These are phyloP conservation scores for Cystobasidiaceae sp. DNA, from an alignment of 1,284 basidiomycete genomes.

Conservation along the genomic window DNA sequence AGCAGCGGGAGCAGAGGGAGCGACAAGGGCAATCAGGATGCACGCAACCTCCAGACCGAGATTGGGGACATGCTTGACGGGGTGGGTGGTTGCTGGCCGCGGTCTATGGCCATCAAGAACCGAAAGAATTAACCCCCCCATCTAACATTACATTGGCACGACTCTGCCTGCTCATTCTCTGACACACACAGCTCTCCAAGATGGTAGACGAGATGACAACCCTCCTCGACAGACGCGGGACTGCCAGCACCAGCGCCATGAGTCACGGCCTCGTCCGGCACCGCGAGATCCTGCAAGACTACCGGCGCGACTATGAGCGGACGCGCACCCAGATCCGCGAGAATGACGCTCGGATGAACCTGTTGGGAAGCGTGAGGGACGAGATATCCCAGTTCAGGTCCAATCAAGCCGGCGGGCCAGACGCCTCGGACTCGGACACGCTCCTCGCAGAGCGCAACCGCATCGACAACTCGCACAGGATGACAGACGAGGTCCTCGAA, in stretches of 20 bases:
- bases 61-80: slow-evolving; percentile 79
- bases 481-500: slow-evolving; percentile 86
- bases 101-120: too few species aligned
- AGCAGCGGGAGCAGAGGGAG: slow-evolving; percentile 25
- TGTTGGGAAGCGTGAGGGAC: slow-evolving; percentile 85
- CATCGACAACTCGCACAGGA: slow-evolving; percentile 86
- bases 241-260: slow-evolving; percentile 75
- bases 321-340: slow-evolving; percentile 79
- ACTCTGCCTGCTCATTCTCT: too few species aligned
- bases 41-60: slow-evolving; percentile 60
- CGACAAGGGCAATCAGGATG: slow-evolving; percentile 37
- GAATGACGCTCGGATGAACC: slow-evolving; percentile 76
- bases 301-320: slow-evolving; percentile 70
- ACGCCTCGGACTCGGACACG: slow-evolving; percentile 60
- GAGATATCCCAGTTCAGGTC: slow-evolving; percentile 74
- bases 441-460: slow-evolving; percentile 77
- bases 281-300: slow-evolving; percentile 81
- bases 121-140: too few species aligned
- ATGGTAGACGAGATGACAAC: slow-evolving; percentile 68
- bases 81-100: too few species aligned
- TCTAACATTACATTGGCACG: too few species aligned
- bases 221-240: slow-evolving; percentile 64
- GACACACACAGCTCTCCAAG: slow-evolving; percentile 64
- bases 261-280: slow-evolving; percentile 83
- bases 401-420: slow-evolving; percentile 68